Base-by-base conservation (phyloP, 1,284 basidiomycete genomes). In the Moniliophthora roreri region DNA sequence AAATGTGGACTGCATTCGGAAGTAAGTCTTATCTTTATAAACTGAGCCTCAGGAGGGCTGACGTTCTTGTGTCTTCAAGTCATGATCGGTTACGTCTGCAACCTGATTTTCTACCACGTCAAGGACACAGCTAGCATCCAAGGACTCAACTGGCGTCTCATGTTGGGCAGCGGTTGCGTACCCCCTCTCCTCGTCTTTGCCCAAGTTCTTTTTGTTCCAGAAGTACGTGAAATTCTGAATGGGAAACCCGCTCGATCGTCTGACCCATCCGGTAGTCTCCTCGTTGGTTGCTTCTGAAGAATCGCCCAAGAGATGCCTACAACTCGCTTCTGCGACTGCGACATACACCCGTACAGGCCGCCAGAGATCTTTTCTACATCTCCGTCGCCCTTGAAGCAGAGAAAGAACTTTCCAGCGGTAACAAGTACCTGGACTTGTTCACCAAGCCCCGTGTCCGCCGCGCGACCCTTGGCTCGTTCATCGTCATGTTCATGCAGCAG, bases 361-460 rank as follows among this genome's bases (percentile, higher is more conserved):
- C 89, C 2, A 76, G 88, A 21, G 88, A 90, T 63, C 66, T 89
- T 16, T 85, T 80, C 65, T 82, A 74, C 74, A 89, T 91, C 48
- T 82, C 90, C 62, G 77, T 82, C 18, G 70, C 82, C 3, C 74
- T 90, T 3, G 79, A 87, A 62, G 78, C 77, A 15, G 91, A 93
- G 69, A 69, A 74, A 18, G 72, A 81, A 52, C 75, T 88, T 56
- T 73, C 74, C 28, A 77, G 74, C 13, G 76, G 73, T 51, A 77
- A 76, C 60, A 77, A 81, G 37, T 70, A 87, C 59, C 21, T 77
- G 20, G 84, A 91, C 66, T 71, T 91, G 54, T 91, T 90, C 69
- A 81, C 79, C 10, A 74, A 91, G 24, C 85, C 83, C n/a, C 79
- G 92, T 53, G 83, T 88, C 66, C 78, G 90, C 58, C 78, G 91